Evolutionary conservation across 768 basidiomycete species (phyloP).

Genomic region (Clathrus columnatus): DNA sequence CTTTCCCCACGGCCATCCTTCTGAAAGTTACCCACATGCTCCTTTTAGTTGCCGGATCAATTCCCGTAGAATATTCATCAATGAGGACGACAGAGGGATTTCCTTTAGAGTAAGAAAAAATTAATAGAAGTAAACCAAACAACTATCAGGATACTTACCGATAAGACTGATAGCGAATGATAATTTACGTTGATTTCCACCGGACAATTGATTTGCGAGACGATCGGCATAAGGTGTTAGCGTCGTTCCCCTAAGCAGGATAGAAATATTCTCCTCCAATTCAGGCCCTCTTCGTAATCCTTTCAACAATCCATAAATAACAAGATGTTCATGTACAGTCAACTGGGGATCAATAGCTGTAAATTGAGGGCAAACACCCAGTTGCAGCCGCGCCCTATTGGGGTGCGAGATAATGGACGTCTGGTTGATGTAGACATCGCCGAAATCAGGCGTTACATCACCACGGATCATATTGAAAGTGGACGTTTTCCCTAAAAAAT

Average conservation of each 20-base stretch:
- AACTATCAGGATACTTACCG: constrained; percentile 27
- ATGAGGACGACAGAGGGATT: constrained; percentile 73
- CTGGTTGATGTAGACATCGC: constrained; percentile 61
- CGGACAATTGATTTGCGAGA: constrained; percentile 64
- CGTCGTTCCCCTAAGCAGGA: constrained; percentile 50
- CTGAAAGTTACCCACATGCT: constrained; percentile 75
- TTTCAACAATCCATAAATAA: constrained; percentile 66
- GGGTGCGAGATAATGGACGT: constrained; percentile 59
- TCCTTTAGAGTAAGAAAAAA: constrained; percentile 28
- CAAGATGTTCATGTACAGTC: constrained; percentile 68
- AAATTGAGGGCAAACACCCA: constrained; percentile 81
- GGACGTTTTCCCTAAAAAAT: constrained; percentile 58
- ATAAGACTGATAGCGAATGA: constrained; percentile 70
- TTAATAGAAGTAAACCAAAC: background rate
- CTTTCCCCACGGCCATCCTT: constrained; percentile 56
- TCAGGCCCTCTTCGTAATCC: constrained; percentile 46
- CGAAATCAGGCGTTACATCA: constrained; percentile 54
- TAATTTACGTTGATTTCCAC: constrained; percentile 73
- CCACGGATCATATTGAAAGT: constrained; percentile 74
- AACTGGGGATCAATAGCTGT: constrained; percentile 74
- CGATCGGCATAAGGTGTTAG: constrained; percentile 55
- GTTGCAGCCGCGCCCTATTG: constrained; percentile 51
- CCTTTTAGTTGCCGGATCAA: constrained; percentile 76
- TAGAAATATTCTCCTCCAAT: constrained; percentile 43
- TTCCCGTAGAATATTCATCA: constrained; percentile 77